Conservation (phyloP, 352 stramenopile genomes). For the Globisporangium radiosum region DNA sequence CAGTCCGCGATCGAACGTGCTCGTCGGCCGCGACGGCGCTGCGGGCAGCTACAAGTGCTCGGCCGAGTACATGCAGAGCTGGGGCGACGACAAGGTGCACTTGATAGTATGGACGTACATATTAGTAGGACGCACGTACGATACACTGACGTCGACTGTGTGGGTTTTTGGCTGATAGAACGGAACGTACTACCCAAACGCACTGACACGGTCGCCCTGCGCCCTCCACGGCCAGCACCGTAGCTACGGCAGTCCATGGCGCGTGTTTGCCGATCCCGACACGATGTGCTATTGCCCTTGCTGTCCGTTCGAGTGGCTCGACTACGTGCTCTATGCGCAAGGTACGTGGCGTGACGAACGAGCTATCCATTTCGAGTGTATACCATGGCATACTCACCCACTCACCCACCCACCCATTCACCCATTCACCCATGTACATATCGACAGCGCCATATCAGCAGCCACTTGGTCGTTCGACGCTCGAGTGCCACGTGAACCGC, state of each 20-base stretch:
- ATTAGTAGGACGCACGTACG: neutral
- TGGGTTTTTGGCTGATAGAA: slow-evolving; percentile 22
- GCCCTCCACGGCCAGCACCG: slow-evolving; percentile 11
- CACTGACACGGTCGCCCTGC: slow-evolving; percentile 49
- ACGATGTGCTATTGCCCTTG: slow-evolving; percentile 76
- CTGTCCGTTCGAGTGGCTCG: slow-evolving; percentile 75
- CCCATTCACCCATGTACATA: neutral
- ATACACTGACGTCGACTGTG: neutral
- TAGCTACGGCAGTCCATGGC: slow-evolving; percentile 10
- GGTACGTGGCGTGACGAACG: slow-evolving; percentile 14
- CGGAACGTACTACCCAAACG: slow-evolving; percentile 39
- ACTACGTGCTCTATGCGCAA: slow-evolving; percentile 78
- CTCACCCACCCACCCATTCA: neutral
- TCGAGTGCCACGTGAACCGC: slow-evolving; percentile 52
- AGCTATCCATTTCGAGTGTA: neutral
- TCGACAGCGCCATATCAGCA: slow-evolving; percentile 62
- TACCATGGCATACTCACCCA: neutral
- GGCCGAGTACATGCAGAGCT: slow-evolving; percentile 60
- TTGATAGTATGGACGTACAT: neutral
- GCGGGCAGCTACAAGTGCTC: slow-evolving; percentile 71
- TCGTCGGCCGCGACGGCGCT: slow-evolving; percentile 75
- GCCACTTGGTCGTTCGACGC: slow-evolving; percentile 35
- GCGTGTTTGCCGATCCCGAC: slow-evolving; percentile 31
- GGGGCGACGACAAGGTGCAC: slow-evolving; percentile 44
- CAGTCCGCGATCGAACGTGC: slow-evolving; percentile 68